These are phyloP conservation scores for Acacia acuminata DNA, from an alignment of 306 rosid species.

Conservation along the genomic window DNA sequence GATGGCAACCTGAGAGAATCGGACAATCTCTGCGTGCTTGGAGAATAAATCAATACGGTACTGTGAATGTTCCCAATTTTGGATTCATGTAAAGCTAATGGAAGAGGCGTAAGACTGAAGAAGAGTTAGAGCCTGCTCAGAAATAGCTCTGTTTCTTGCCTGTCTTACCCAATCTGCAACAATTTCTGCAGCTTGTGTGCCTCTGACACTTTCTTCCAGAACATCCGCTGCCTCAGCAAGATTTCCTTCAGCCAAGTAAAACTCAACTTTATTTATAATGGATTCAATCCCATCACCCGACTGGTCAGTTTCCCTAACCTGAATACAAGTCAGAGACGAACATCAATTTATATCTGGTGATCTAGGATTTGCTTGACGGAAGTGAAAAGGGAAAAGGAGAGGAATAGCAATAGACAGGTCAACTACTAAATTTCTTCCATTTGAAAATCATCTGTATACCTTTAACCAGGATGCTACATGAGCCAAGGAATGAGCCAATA, in stretches of 20 bases:
- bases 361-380: conserved; percentile 1
- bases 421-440: background rate
- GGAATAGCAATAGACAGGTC: conserved; percentile 13
- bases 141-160: conserved; percentile 89
- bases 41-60: conserved; percentile 34
- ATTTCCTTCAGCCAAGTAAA: conserved; percentile 82
- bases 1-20: conserved; percentile 30
- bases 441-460: conserved; percentile 49
- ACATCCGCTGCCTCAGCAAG: conserved; percentile 81
- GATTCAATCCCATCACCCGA: conserved; percentile 92
- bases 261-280: conserved; percentile 73
- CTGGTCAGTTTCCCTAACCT: conserved; percentile 76
- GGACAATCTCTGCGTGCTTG: conserved; percentile 30
- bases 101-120: conserved; percentile 84
- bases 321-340: conserved; percentile 33
- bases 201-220: conserved; percentile 85
- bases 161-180: conserved; percentile 71
- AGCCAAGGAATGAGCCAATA: conserved; percentile 81
- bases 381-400: conserved; percentile 13
- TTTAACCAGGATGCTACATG: conserved; percentile 79
- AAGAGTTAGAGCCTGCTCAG: conserved; percentile 88
- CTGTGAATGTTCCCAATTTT: conserved; percentile 30
- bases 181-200: conserved; percentile 72
- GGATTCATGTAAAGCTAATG: conserved; percentile 57
- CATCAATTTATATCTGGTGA: conserved; percentile 13